phyloP scores from a whole-genome alignment of 2,329 filamentous ascomycete species.

The Pestalotiopsis sp. region DNA sequence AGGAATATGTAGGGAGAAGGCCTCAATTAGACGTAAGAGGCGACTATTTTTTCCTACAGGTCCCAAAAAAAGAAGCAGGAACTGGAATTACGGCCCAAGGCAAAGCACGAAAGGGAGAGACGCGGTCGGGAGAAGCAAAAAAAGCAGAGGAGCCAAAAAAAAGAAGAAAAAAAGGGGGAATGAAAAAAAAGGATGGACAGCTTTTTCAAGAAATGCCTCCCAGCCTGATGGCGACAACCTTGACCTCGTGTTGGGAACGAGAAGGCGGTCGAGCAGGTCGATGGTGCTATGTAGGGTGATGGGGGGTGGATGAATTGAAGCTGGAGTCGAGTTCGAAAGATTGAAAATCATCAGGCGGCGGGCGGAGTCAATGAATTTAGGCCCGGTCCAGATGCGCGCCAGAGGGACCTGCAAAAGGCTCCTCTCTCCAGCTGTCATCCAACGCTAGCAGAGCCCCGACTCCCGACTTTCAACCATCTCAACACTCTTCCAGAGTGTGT shows the following conservation, averaged over 20 bases:
- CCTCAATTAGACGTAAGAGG: constrained; percentile 9
- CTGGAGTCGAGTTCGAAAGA: constrained; percentile 3
- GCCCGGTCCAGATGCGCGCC: constrained; percentile 8
- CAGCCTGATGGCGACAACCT: constrained; percentile 6
- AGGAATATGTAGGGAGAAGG: constrained; percentile 1
- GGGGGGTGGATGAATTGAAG: constrained; percentile 9
- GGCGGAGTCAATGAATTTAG: constrained; percentile 13
- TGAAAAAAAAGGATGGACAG: constrained; percentile 11
- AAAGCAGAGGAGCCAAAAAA: background rate
- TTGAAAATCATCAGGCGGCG: constrained; percentile 12
- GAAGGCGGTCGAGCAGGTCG: constrained; percentile 11
- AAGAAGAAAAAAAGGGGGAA: background rate
- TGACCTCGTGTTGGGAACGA: constrained; percentile 11
- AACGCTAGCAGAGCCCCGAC: background rate
- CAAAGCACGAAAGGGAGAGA: background rate
- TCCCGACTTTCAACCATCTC: background rate
- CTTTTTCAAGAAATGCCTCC: constrained; percentile 12
- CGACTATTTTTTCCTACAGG: background rate
- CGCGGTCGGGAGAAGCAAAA: background rate
- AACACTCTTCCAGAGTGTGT: too few species aligned
- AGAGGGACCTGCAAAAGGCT: background rate
- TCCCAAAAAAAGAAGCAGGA: background rate
- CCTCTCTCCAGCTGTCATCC: constrained; percentile 7
- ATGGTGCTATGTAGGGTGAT: constrained; percentile 8
- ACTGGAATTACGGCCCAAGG: constrained; percentile 10